phyloP scores from a whole-genome alignment of 371 early-diverging fungal species.

The Apophysomyces variabilis region DNA sequence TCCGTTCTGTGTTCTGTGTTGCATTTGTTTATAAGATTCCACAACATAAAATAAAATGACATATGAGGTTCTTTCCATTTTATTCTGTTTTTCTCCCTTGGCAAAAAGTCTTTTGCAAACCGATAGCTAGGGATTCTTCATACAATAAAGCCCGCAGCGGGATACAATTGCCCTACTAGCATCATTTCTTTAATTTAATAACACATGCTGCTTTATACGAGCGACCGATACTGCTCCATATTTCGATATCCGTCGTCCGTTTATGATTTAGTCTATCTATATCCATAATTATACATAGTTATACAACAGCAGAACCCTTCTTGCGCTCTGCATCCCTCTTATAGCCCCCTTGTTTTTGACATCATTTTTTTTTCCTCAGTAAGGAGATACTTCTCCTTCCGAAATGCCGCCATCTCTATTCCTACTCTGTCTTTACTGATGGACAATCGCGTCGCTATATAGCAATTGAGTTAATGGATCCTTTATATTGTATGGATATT shows the following conservation, averaged over 20 bases:
- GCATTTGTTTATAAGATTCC: not conserved
- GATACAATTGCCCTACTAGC: not conserved
- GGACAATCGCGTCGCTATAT: too few species aligned
- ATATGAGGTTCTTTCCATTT: not conserved
- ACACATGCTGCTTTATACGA: not conserved
- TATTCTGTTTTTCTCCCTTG: not conserved
- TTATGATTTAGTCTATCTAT: too few species aligned
- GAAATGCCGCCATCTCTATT: too few species aligned
- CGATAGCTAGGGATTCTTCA: not conserved
- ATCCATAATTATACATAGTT: not conserved
- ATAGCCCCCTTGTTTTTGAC: too few species aligned
- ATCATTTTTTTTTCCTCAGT: too few species aligned
- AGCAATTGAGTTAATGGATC: too few species aligned
- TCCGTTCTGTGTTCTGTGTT: not conserved
- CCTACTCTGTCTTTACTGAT: too few species aligned
- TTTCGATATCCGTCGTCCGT: not conserved
- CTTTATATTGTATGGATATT: too few species aligned
- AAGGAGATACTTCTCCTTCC: too few species aligned
- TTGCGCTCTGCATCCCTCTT: not conserved
- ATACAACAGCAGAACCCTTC: not conserved
- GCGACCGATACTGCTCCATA: not conserved
- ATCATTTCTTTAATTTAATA: not conserved
- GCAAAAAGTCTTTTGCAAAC: not conserved
- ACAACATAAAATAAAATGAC: not conserved
- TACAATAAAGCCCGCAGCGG: not conserved